A percentile compares a stretch with the other conserved stretches of the same genome.
phyloP scores from a whole-genome alignment of 768 basidiomycete species.

The Suillus tomentosus region DNA sequence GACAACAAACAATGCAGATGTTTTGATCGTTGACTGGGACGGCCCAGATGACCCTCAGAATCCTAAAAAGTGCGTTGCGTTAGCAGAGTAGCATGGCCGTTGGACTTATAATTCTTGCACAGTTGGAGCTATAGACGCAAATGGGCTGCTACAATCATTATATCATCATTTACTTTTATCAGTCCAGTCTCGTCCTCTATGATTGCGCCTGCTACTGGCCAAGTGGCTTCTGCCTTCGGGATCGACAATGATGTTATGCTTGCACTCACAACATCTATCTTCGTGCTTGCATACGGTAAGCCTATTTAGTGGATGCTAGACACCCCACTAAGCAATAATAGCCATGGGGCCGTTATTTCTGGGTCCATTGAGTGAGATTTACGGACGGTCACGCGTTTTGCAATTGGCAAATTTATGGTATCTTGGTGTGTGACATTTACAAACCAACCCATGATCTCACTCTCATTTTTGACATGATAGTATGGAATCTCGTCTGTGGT shows the following conservation, averaged over 20 bases:
- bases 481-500: conserved; percentile 64
- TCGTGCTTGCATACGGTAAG: conserved; percentile 62
- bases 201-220: conserved; percentile 62
- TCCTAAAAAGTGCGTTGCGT: not conserved
- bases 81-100: not conserved
- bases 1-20: not conserved
- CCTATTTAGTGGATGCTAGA: not conserved
- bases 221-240: conserved; percentile 54
- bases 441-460: not conserved
- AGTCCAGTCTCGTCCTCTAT: conserved; percentile 72
- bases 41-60: not conserved
- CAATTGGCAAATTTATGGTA: conserved; percentile 69
- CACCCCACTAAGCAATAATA: not conserved
- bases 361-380: conserved; percentile 73
- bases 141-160: conserved; percentile 66
- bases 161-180: conserved; percentile 71
- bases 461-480: conserved; percentile 30
- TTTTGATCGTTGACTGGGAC: not conserved
- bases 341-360: conserved; percentile 39
- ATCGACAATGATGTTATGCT: conserved; percentile 50
- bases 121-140: conserved; percentile 62
- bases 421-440: conserved; percentile 43
- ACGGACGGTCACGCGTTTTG: conserved; percentile 61
- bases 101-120: not conserved
- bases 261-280: conserved; percentile 62